phyloP scores from a whole-genome alignment of 106 monocot genomes.

The Cymbidium sinense region DNA sequence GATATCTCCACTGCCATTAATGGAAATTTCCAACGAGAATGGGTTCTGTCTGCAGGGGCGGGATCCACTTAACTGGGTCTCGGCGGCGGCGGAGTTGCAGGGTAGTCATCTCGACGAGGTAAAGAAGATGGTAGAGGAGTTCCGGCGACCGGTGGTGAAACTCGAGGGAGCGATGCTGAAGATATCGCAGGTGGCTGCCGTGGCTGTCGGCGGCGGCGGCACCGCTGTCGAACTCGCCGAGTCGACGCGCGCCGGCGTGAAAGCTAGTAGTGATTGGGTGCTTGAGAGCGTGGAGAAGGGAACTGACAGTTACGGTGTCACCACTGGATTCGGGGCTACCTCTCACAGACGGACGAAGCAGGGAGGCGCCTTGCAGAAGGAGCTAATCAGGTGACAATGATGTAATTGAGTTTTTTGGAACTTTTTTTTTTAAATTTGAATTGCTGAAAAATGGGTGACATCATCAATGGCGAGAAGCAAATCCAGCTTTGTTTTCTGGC shows the following conservation, averaged over 20 bases:
- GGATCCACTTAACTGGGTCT: slow-evolving; percentile 44
- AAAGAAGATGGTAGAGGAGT: slow-evolving; percentile 54
- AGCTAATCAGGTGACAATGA: slow-evolving; percentile 49
- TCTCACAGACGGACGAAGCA: slow-evolving; percentile 60
- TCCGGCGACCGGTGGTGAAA: slow-evolving; percentile 21
- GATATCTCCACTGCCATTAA: background rate
- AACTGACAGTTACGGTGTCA: slow-evolving; percentile 62
- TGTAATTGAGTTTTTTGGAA: too few relatives aligned
- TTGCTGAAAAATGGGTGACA: too few relatives aligned
- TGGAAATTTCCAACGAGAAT: slow-evolving; percentile 8
- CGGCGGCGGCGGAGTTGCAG: slow-evolving; percentile 34
- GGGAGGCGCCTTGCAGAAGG: slow-evolving; percentile 47
- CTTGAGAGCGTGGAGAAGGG: slow-evolving; percentile 53
- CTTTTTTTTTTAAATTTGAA: too few relatives aligned
- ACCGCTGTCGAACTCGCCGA: slow-evolving; percentile 46
- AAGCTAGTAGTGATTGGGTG: slow-evolving; percentile 66
- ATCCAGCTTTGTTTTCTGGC: too few relatives aligned
- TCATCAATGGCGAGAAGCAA: too few relatives aligned
- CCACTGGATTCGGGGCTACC: slow-evolving; percentile 71
- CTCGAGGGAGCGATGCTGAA: slow-evolving; percentile 44
- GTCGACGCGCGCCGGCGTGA: slow-evolving; percentile 33
- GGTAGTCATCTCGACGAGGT: slow-evolving; percentile 64
- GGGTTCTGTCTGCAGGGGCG: background rate
- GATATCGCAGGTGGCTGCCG: slow-evolving; percentile 52
- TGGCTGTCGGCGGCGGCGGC: slow-evolving; percentile 10